Percentiles rank a stretch among this genome's conserved stretches.
Conservation (phyloP, 2,329 filamentous ascomycete species). For the Talaromyces rugulosus region DNA sequence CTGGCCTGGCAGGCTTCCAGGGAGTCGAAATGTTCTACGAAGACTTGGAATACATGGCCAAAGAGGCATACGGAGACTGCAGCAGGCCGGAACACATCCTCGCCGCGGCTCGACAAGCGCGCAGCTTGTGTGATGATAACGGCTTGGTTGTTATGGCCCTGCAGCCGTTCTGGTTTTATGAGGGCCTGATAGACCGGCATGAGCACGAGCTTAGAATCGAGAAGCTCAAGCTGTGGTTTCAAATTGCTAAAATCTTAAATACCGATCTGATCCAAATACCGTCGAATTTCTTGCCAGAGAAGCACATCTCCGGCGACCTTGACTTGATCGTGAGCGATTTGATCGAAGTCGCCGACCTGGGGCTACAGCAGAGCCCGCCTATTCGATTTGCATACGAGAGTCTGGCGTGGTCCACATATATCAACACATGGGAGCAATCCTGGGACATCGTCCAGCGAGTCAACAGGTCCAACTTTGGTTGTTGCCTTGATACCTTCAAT, state of each 20-base stretch:
- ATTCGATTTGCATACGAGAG: slow-evolving; percentile 71
- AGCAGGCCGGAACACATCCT: slow-evolving; percentile 47
- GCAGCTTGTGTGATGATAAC: slow-evolving; percentile 37
- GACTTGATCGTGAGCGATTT: slow-evolving; percentile 59
- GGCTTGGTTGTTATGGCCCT: slow-evolving; percentile 43
- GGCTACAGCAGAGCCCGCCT: slow-evolving; percentile 49
- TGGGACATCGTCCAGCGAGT: slow-evolving; percentile 66
- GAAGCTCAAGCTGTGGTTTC: slow-evolving; percentile 60
- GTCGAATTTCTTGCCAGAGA: slow-evolving; percentile 59
- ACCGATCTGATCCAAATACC: slow-evolving; percentile 67
- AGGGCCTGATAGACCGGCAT: slow-evolving; percentile 60
- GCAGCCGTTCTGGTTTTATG: slow-evolving; percentile 71
- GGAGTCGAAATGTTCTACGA: slow-evolving; percentile 77
- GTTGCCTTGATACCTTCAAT: slow-evolving; percentile 74
- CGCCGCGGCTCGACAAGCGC: slow-evolving; percentile 54
- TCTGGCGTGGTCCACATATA: slow-evolving; percentile 65
- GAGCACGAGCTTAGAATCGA: slow-evolving; percentile 51
- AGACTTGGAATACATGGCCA: slow-evolving; percentile 62
- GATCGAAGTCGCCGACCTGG: slow-evolving; percentile 62
- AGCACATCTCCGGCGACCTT: slow-evolving; percentile 36
- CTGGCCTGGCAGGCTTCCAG: slow-evolving; percentile 59
- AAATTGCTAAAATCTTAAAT: slow-evolving; percentile 55
- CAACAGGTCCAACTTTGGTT: slow-evolving; percentile 65
- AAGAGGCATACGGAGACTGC: slow-evolving; percentile 35
- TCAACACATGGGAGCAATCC: slow-evolving; percentile 65